Percentiles rank a stretch among this genome's conserved stretches.
These are phyloP conservation scores for Aspergillus cavernicola DNA, from an alignment of 495 filamentous ascomycete genomes.

Conservation along the genomic window DNA sequence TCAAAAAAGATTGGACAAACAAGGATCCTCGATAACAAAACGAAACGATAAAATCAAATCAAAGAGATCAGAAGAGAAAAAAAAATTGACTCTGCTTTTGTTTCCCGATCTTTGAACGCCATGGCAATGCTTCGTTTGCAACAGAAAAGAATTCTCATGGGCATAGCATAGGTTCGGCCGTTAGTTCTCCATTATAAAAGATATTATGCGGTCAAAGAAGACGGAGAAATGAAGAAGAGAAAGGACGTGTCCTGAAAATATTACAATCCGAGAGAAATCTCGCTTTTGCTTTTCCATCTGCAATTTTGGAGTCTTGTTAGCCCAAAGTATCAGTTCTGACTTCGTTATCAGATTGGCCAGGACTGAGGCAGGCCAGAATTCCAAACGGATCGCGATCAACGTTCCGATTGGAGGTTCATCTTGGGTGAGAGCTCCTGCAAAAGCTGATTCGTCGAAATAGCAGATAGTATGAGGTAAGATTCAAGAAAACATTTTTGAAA, in stretches of 20 bases:
- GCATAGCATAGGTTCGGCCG: constrained; percentile 6
- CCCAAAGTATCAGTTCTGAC: background rate
- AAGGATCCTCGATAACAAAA: background rate
- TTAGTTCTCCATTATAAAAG: constrained; percentile 4
- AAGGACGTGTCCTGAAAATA: too few species aligned
- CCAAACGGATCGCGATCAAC: background rate
- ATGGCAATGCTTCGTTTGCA: constrained; percentile 7
- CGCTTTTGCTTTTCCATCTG: constrained; percentile 3
- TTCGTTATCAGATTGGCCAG: constrained; percentile 5
- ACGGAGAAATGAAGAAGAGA: constrained; percentile 4
- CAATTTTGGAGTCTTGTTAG: constrained; percentile 1
- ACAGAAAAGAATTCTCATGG: background rate
- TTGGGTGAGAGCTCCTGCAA: background rate
- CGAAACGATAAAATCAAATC: background rate
- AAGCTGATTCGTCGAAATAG: constrained; percentile 6
- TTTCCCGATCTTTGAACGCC: constrained; percentile 6
- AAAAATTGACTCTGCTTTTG: background rate
- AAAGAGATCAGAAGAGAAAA: background rate
- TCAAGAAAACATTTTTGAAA: constrained; percentile 2
- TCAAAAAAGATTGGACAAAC: background rate
- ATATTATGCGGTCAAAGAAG: background rate
- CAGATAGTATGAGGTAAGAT: background rate
- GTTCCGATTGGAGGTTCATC: constrained; percentile 5
- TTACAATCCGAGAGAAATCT: background rate
- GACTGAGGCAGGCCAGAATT: background rate